Evolutionary conservation across 805 yeast species (phyloP).

Genomic region (Hagleromyces aurorensis): DNA sequence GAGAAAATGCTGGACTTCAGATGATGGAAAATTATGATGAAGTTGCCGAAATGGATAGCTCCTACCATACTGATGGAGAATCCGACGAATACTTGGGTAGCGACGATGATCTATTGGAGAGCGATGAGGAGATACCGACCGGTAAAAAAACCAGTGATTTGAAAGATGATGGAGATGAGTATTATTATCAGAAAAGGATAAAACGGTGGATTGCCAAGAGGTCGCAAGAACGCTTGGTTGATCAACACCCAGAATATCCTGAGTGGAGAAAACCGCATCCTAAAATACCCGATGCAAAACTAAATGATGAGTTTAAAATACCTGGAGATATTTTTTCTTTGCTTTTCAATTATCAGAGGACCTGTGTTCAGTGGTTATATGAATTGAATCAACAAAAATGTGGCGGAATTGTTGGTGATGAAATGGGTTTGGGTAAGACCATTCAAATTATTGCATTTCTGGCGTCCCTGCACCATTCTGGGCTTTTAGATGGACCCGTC

Average conservation of each 20-base stretch:
- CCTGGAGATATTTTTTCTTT: conserved; percentile 90
- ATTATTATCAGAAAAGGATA: conserved; percentile 51
- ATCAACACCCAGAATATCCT: conserved; percentile 21
- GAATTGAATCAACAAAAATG: conserved; percentile 82
- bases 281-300: conserved; percentile 58
- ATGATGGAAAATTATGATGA: conserved; percentile 18
- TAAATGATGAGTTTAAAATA: conserved; percentile 60
- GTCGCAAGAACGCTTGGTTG: conserved; percentile 31
- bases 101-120: conserved; percentile 10
- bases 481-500: conserved; percentile 65
- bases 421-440: conserved; percentile 97
- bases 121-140: conserved; percentile 12
- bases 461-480: conserved; percentile 84
- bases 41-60: conserved; percentile 20
- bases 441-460: conserved; percentile 85
- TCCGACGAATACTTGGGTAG: conserved; percentile 21
- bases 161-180: conserved; percentile 77
- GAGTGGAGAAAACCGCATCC: conserved; percentile 83
- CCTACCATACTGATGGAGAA: no score
- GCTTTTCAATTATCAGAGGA: conserved; percentile 86
- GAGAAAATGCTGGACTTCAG: conserved; percentile 16
- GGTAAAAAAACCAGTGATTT: conserved; percentile 24
- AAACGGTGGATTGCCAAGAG: conserved; percentile 52
- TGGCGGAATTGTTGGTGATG: conserved; percentile 96
- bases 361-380: conserved; percentile 97